Evolutionary conservation across 441 rosid species (phyloP).

Genomic region (Populus trichocarpa): DNA sequence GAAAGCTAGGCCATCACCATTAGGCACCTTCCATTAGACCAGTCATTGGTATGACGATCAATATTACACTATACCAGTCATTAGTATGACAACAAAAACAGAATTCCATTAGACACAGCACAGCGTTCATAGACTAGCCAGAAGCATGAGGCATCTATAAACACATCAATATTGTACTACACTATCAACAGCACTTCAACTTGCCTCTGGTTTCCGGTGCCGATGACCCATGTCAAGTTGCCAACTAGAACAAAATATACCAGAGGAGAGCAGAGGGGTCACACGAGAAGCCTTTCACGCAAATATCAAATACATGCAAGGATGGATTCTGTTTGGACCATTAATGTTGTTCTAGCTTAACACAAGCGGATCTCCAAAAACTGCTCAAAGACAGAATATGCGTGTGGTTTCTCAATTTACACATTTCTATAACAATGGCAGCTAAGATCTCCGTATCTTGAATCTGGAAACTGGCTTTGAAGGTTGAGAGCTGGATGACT

Average conservation of each 20-base stretch:
- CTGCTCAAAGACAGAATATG: neutral
- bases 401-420: neutral
- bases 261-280: neutral
- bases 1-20: neutral
- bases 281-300: neutral
- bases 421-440: neutral
- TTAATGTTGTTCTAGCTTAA: neutral
- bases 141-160: no score
- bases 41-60: neutral
- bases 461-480: slow-evolving; percentile 81
- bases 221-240: neutral
- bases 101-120: neutral
- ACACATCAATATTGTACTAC: neutral
- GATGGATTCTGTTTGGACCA: neutral
- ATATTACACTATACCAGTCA: no score
- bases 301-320: neutral
- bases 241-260: neutral
- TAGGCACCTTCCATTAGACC: neutral
- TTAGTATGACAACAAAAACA: neutral
- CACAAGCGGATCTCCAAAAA: neutral
- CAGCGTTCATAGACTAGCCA: no score
- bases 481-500: slow-evolving; percentile 48
- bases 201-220: neutral
- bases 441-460: slow-evolving; percentile 41
- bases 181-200: neutral